Percentiles rank a stretch among this genome's conserved stretches.
Conservation (phyloP, 164 flowering plant species). For the Nymphaea colorata region DNA sequence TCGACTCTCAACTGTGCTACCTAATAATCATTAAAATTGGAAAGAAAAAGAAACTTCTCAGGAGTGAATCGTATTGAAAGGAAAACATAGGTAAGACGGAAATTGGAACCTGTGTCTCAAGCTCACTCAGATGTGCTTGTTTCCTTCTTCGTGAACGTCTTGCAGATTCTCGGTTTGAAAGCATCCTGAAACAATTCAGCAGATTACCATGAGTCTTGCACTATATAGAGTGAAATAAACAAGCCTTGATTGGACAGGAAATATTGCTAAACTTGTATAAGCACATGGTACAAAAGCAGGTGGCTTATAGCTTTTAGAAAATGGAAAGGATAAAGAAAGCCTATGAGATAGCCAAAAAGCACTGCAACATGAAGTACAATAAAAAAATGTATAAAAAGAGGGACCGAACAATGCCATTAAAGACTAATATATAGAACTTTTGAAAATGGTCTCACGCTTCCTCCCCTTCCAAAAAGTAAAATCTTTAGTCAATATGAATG, state of each 20-base stretch:
- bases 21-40: constrained; percentile 16
- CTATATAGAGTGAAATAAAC: neutral
- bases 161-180: constrained; percentile 94
- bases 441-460: too few species aligned
- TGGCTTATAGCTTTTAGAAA: neutral
- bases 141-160: constrained; percentile 95
- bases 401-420: too few species aligned
- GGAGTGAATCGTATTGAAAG: neutral
- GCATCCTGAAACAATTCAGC: constrained; percentile 46
- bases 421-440: too few species aligned
- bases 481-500: too few species aligned
- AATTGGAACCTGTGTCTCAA: constrained; percentile 64
- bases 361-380: neutral
- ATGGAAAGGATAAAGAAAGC: neutral
- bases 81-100: constrained; percentile 1
- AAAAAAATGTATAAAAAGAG: too few species aligned
- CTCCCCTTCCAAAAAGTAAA: too few species aligned
- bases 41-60: neutral
- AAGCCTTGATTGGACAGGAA: too few species aligned
- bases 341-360: neutral
- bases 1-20: constrained; percentile 72
- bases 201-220: neutral
- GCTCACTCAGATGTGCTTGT: constrained; percentile 90
- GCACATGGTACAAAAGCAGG: neutral
- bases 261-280: too few species aligned